Evolutionary conservation across 2,329 filamentous ascomycete species (phyloP).

Genomic region (Clonostachys rosea): DNA sequence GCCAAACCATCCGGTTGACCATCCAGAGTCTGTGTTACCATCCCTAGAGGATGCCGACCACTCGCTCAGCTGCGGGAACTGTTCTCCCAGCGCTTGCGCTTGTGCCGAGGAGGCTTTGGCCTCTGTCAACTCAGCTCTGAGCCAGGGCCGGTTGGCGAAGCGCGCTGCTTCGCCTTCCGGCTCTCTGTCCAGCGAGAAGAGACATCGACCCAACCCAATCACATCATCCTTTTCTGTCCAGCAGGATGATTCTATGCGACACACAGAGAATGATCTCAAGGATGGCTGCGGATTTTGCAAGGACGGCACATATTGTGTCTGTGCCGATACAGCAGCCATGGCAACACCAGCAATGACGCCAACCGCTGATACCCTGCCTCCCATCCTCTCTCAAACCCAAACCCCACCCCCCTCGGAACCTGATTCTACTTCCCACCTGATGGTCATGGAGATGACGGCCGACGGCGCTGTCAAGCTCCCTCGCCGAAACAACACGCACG

Average conservation of each 20-base stretch:
- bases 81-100: constrained; percentile 48
- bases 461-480: constrained; percentile 59
- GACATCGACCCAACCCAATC: constrained; percentile 38
- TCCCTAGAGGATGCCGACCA: constrained; percentile 38
- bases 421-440: constrained; percentile 41
- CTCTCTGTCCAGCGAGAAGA: constrained; percentile 45
- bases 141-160: constrained; percentile 28
- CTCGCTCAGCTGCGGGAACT: constrained; percentile 46
- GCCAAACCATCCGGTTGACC: constrained; percentile 22
- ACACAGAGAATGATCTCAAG: constrained; percentile 19
- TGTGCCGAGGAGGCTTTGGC: constrained; percentile 56
- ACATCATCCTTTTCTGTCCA: neutral
- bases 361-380: constrained; percentile 30
- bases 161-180: constrained; percentile 41
- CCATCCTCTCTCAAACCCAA: constrained; percentile 41
- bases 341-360: constrained; percentile 31
- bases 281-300: constrained; percentile 81
- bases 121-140: constrained; percentile 16
- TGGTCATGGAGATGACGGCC: constrained; percentile 54
- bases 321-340: constrained; percentile 55
- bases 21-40: constrained; percentile 35
- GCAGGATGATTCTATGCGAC: neutral
- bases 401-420: constrained; percentile 59
- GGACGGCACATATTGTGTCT: constrained; percentile 78
- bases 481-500: constrained; percentile 18